Evolutionary conservation across 2,329 filamentous ascomycete genomes (phyloP), one percentile per base, ranked within the genome.

Genomic region (Didymella glomerata): DNA sequence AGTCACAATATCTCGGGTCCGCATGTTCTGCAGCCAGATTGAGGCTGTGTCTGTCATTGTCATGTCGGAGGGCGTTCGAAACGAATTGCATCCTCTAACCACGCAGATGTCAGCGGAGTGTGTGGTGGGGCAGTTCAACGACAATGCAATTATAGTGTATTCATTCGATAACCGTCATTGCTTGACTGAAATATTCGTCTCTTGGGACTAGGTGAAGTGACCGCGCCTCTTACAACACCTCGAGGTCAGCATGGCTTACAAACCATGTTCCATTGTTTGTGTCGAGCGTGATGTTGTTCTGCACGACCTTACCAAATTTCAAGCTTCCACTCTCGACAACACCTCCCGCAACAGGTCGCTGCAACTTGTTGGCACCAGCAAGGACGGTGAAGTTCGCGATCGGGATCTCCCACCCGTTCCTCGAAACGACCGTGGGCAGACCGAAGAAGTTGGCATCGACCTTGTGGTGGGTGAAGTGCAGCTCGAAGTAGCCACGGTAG

Each of bases 401-500:
- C 1, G 84, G 82, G 42, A 91, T 83, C 70, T 92, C 89, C 72
- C 85, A 85, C 0, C 82, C 78, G 66, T 90, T 90, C 42, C 86
- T 80, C 4, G 77, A 82, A 24, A 84, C 78, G 5, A 90, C 80
- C 1, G 83, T 87, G 0, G 88, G 88, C 69, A 84, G 69, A 40
- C 87, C 89, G 65, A 87, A 92, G 77, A 84, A 92, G 13, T 81
- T 80, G 0, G 89, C 89, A n/a, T 84, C 79, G 2, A 90, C 81
- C 44, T 83, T 78, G 11, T 88, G 80, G 22, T 64, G 64, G 6
- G 64, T 67, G 54, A 90, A 79, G 47, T 84, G 82, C 40, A 92
- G 78, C 69, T 89, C 84, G 65, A 87, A 91, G 77, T 92, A 92
- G 1, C 90, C 90, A 18, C 89, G 83, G 74, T 91, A 92, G 73